Conservation (phyloP, 352 stramenopile genomes). For the Phytophthora syringae region DNA sequence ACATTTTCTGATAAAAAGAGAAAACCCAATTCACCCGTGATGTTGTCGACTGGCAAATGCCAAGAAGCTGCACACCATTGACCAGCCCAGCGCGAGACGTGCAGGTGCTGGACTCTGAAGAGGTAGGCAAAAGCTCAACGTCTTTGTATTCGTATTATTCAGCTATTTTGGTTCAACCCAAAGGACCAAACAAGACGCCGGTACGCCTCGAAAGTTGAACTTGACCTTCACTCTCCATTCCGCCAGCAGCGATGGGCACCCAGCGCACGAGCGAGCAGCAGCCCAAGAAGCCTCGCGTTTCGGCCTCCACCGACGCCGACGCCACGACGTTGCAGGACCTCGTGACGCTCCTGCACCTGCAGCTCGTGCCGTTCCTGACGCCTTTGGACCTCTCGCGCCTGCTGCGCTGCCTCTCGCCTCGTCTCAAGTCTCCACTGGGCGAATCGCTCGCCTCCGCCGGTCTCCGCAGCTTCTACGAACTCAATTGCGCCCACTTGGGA, state of each 20-base stretch:
- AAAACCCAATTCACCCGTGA: no score
- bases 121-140: no score
- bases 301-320: no score
- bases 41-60: no score
- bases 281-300: conserved; percentile 16
- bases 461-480: conserved; percentile 22
- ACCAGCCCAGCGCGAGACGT: no score
- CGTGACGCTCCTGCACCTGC: conserved; percentile 31
- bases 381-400: conserved; percentile 29
- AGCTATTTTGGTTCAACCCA: no score
- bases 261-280: not conserved
- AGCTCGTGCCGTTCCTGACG: conserved; percentile 32
- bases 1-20: no score
- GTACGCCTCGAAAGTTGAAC: conserved; percentile 21
- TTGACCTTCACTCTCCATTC: conserved; percentile 31
- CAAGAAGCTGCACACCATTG: no score
- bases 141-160: no score
- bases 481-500: conserved; percentile 22
- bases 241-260: not conserved
- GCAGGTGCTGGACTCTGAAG: no score
- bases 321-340: conserved; percentile 17
- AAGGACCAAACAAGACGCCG: no score
- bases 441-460: conserved; percentile 23
- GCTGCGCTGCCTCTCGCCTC: conserved; percentile 7
- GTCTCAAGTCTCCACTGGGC: conserved; percentile 8